These are phyloP conservation scores for Saccharomycopsis javanensis DNA, from an alignment of 805 yeast genomes.

Conservation along the genomic window DNA sequence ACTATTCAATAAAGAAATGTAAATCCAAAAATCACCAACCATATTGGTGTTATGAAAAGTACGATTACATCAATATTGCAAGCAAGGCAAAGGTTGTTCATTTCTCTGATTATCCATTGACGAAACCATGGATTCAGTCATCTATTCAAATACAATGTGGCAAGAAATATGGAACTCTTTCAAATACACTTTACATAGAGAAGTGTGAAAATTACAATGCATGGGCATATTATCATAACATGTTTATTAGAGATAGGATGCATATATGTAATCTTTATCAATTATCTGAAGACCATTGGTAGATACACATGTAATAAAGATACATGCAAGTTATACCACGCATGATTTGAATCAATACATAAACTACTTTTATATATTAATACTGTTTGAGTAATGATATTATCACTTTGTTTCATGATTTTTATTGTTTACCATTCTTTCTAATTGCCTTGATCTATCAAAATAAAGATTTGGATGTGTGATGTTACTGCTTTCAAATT, in stretches of 20 bases:
- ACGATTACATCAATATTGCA: slow-evolving; percentile 24
- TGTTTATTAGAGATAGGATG: slow-evolving; percentile 16
- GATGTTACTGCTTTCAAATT: slow-evolving; percentile 49
- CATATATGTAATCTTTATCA: slow-evolving; percentile 12
- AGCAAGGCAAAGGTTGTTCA: slow-evolving; percentile 38
- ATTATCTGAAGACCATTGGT: slow-evolving; percentile 8
- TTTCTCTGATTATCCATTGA: slow-evolving; percentile 56
- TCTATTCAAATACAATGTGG: slow-evolving; percentile 9
- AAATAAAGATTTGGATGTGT: slow-evolving; percentile 85
- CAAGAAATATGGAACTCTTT: background rate
- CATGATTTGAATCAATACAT: no score
- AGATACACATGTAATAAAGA: background rate
- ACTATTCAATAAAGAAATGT: slow-evolving; percentile 14
- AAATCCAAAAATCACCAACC: slow-evolving; percentile 17
- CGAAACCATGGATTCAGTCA: slow-evolving; percentile 49
- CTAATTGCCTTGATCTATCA: slow-evolving; percentile 60
- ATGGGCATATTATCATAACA: slow-evolving; percentile 18
- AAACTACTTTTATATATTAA: no score
- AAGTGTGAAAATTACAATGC: slow-evolving; percentile 17
- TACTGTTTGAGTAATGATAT: no score
- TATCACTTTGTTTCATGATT: background rate
- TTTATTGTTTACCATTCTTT: slow-evolving; percentile 20
- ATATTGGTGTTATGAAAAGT: slow-evolving; percentile 20
- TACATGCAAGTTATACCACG: no score
- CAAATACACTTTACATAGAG: slow-evolving; percentile 5